Percentiles rank a stretch among this genome's conserved stretches.
Evolutionary conservation across 805 yeast genomes (phyloP).

Genomic region (Teunomyces pallodes): DNA sequence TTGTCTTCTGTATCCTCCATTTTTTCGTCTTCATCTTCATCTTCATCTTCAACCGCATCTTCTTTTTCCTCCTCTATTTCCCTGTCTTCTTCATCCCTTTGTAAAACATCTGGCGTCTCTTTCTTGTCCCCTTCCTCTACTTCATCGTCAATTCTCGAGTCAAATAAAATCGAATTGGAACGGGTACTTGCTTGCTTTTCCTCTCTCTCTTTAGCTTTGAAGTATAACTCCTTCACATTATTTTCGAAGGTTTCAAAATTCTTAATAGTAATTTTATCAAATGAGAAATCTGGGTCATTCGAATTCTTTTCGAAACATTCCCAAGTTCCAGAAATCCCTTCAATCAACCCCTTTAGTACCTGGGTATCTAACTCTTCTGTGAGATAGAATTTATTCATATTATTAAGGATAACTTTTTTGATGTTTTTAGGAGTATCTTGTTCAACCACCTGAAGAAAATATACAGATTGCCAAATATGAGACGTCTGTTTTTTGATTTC

Average conservation of each 20-base stretch:
- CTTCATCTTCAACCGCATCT: constrained; percentile 1
- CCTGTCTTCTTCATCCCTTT: constrained; percentile 9
- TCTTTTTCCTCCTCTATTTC: not conserved
- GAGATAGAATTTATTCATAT: constrained; percentile 46
- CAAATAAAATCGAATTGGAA: constrained; percentile 2
- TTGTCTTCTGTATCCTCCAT: not conserved
- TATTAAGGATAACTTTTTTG: constrained; percentile 52
- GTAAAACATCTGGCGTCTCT: constrained; percentile 13
- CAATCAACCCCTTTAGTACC: constrained; percentile 30
- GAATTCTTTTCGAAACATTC: constrained; percentile 20
- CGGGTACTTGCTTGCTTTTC: not conserved
- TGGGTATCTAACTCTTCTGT: constrained; percentile 27
- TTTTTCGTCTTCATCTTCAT: constrained; percentile 7
- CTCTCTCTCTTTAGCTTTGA: constrained; percentile 23
- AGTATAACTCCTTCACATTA: constrained; percentile 20
- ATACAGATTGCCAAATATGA: constrained; percentile 57
- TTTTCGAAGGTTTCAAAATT: constrained; percentile 31
- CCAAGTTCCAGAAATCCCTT: constrained; percentile 33
- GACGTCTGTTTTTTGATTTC: constrained; percentile 42
- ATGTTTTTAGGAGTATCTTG: constrained; percentile 49
- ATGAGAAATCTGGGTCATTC: constrained; percentile 26
- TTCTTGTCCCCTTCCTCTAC: constrained; percentile 21
- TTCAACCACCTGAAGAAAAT: constrained; percentile 50
- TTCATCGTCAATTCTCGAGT: constrained; percentile 18
- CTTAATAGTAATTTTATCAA: constrained; percentile 30